Conservation (phyloP, 192 early-diverging fungal genomes). For the Rhizophagus prolifer region DNA sequence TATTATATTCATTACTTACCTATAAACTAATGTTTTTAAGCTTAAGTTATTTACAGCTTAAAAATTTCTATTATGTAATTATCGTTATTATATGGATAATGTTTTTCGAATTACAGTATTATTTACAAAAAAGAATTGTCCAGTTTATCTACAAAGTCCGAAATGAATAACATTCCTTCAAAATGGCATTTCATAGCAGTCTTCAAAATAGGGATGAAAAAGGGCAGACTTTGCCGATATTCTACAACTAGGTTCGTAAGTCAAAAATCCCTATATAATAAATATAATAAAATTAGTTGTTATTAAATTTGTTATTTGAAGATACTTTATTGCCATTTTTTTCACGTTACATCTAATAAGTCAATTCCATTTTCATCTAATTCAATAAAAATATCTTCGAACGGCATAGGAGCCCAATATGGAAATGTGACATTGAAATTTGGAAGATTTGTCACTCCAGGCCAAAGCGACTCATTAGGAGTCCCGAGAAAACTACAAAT, state of each 20-base stretch:
- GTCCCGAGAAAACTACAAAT: conserved; percentile 86
- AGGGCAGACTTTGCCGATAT: conserved; percentile 78
- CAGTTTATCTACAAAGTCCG: not conserved
- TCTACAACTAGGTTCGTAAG: conserved; percentile 74
- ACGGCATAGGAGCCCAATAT: conserved; percentile 57
- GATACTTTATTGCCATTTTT: not conserved
- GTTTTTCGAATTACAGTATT: not conserved
- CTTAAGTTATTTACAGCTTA: too few species aligned
- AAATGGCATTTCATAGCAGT: conserved; percentile 37
- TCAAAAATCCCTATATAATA: not conserved
- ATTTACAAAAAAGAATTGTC: not conserved
- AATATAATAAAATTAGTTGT: not conserved
- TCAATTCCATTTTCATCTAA: conserved; percentile 70
- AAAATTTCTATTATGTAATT: too few species aligned
- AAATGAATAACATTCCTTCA: conserved; percentile 16
- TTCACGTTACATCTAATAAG: conserved; percentile 50
- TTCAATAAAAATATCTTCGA: conserved; percentile 47
- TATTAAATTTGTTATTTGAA: not conserved
- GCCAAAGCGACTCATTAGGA: conserved; percentile 77
- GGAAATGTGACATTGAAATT: conserved; percentile 85
- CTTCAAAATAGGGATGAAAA: conserved; percentile 23
- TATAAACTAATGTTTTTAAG: too few species aligned
- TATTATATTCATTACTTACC: too few species aligned
- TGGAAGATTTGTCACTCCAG: conserved; percentile 67
- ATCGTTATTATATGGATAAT: too few species aligned